Conservation (phyloP, 305 asterid species). For the Rubia peregrina region DNA sequence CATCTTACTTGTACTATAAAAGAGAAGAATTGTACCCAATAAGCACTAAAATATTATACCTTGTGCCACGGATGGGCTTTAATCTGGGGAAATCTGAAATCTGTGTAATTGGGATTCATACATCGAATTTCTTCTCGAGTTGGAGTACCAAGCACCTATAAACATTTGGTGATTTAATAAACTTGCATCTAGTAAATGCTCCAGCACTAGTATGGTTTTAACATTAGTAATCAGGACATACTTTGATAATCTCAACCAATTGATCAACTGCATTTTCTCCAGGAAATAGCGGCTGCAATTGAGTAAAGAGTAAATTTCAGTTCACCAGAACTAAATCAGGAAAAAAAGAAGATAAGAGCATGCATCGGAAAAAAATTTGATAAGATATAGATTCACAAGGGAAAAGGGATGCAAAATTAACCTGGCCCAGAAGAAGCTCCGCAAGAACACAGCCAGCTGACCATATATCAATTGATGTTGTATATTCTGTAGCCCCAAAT, state of each 20-base stretch:
- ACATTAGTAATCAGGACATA: conserved; percentile 20
- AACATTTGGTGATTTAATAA: conserved; percentile 22
- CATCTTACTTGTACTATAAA: not conserved
- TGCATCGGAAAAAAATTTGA: not conserved
- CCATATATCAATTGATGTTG: conserved; percentile 87
- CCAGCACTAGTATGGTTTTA: conserved; percentile 9
- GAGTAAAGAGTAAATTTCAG: conserved; percentile 14
- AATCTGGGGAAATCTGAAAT: conserved; percentile 84
- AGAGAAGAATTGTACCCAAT: conserved; percentile 12
- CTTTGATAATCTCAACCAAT: conserved; percentile 97
- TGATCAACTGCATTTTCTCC: conserved; percentile 99
- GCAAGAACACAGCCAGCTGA: conserved; percentile 95
- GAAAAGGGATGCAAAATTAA: conserved; percentile 24
- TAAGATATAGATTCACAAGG: not conserved
- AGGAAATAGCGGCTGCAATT: conserved; percentile 82
- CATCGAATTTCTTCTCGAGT: conserved; percentile 96
- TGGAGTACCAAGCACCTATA: conserved; percentile 93
- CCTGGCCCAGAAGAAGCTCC: conserved; percentile 96
- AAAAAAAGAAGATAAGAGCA: not conserved
- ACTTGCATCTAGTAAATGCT: conserved; percentile 4
- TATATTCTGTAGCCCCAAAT: conserved; percentile 87
- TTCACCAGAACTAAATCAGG: not conserved
- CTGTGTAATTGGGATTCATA: conserved; percentile 90
- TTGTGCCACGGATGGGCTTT: conserved; percentile 98
- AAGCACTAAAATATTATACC: conserved; percentile 27